These are phyloP conservation scores for Delitschia confertaspora DNA, from an alignment of 495 filamentous ascomycete species.

Conservation along the genomic window DNA sequence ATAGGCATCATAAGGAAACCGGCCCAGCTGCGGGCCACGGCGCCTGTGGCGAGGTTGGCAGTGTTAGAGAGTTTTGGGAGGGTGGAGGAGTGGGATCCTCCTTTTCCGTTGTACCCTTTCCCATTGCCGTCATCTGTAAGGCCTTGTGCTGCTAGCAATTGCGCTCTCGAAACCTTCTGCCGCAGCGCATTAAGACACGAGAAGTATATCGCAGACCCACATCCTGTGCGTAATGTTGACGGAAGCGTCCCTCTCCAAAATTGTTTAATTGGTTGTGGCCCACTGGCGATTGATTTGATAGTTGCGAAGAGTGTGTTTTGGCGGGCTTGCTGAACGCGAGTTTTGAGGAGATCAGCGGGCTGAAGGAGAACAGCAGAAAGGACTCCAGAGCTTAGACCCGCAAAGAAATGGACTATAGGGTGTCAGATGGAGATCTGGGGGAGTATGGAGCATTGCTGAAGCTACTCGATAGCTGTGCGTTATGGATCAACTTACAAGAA, in stretches of 20 bases:
- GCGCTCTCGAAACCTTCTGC: conserved; percentile 49
- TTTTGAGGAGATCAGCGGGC: conserved; percentile 95
- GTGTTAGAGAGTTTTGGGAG: conserved; percentile 78
- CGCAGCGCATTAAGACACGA: conserved; percentile 76
- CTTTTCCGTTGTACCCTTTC: neutral
- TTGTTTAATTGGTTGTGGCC: conserved; percentile 53
- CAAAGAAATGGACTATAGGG: conserved; percentile 66
- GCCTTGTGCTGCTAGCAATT: conserved; percentile 3
- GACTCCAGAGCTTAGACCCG: conserved; percentile 79
- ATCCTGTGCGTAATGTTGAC: conserved; percentile 81
- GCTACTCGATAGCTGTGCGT: neutral
- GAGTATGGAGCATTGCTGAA: no score
- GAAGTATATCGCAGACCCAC: conserved; percentile 93
- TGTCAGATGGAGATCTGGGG: neutral
- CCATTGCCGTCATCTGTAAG: neutral
- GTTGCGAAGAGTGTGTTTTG: conserved; percentile 58
- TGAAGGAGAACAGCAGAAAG: conserved; percentile 84
- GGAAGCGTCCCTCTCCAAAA: conserved; percentile 94
- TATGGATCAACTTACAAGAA: conserved; percentile 19
- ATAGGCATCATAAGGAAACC: conserved; percentile 93
- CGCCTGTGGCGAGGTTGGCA: conserved; percentile 78
- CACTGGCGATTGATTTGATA: conserved; percentile 57
- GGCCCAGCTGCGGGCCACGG: conserved; percentile 69
- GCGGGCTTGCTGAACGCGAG: conserved; percentile 71
- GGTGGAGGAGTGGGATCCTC: conserved; percentile 58